Evolutionary conservation across 495 filamentous ascomycete species (phyloP).

Genomic region (Penicillium argentinense): DNA sequence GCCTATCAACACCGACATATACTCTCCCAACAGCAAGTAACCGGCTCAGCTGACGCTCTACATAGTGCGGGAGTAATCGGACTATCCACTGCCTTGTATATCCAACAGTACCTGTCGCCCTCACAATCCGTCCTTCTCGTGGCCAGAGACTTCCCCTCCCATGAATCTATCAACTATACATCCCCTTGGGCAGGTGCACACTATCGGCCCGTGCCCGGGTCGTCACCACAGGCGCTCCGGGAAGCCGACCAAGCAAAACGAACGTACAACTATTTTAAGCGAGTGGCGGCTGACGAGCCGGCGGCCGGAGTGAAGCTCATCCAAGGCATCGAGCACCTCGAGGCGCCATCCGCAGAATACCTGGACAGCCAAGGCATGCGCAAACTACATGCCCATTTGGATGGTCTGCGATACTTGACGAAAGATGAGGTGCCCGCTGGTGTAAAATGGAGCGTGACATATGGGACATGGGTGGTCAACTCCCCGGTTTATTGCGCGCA

Average conservation of each 20-base stretch:
- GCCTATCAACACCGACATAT: too few relatives aligned
- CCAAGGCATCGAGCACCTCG: conserved; percentile 61
- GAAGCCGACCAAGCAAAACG: conserved; percentile 51
- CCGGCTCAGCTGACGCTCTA: too few relatives aligned
- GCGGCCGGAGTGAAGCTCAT: conserved; percentile 53
- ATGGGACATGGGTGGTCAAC: conserved; percentile 59
- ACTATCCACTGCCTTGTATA: conserved; percentile 50
- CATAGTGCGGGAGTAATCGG: conserved; percentile 61
- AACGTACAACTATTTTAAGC: conserved; percentile 53
- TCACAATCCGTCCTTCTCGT: conserved; percentile 50
- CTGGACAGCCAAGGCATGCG: conserved; percentile 30
- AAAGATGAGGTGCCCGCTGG: conserved; percentile 43
- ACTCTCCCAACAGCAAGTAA: too few relatives aligned
- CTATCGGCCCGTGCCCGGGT: conserved; percentile 55
- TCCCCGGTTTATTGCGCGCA: conserved; percentile 61
- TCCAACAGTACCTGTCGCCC: conserved; percentile 42
- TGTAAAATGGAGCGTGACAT: conserved; percentile 56
- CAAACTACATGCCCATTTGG: conserved; percentile 32
- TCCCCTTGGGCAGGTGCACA: conserved; percentile 67
- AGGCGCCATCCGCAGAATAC: conserved; percentile 46
- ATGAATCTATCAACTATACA: conserved; percentile 59
- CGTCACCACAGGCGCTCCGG: conserved; percentile 34
- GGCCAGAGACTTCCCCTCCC: conserved; percentile 55
- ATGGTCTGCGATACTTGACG: conserved; percentile 44
- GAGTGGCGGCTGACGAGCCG: conserved; percentile 34